Conservation (phyloP, 257 asterid species). For the Schizonepeta tenuifolia region DNA sequence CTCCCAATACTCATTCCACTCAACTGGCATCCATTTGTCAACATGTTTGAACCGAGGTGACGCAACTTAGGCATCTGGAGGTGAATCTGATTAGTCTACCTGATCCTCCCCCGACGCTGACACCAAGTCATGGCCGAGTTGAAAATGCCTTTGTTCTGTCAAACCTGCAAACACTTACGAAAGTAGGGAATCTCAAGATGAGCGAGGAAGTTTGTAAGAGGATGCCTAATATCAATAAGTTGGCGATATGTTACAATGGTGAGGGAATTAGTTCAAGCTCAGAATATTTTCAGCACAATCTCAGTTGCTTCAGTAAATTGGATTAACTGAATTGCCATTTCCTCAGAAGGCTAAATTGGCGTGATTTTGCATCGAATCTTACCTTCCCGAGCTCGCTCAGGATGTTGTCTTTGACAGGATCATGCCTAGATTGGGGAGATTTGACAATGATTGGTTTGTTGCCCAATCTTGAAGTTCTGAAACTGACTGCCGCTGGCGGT, state of each 20-base stretch:
- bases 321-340: constrained; percentile 2
- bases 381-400: constrained; percentile 8
- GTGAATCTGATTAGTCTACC: not conserved
- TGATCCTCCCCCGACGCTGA: not conserved
- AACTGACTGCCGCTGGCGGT: not conserved
- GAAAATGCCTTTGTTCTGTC: not conserved
- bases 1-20: too few species aligned
- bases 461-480: constrained; percentile 28
- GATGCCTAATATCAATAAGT: constrained; percentile 24
- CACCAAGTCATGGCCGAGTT: not conserved
- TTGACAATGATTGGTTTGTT: constrained; percentile 8
- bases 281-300: not conserved
- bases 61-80: constrained; percentile 9
- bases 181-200: not conserved
- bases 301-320: not conserved
- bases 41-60: too few species aligned
- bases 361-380: not conserved
- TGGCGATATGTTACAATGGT: not conserved
- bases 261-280: not conserved
- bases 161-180: constrained; percentile 12
- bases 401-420: not conserved
- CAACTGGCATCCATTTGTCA: too few species aligned
- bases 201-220: constrained; percentile 1
- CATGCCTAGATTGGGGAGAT: constrained; percentile 7
- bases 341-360: not conserved